phyloP scores from a whole-genome alignment of 2,329 filamentous ascomycete species.

The Dothistroma pini region DNA sequence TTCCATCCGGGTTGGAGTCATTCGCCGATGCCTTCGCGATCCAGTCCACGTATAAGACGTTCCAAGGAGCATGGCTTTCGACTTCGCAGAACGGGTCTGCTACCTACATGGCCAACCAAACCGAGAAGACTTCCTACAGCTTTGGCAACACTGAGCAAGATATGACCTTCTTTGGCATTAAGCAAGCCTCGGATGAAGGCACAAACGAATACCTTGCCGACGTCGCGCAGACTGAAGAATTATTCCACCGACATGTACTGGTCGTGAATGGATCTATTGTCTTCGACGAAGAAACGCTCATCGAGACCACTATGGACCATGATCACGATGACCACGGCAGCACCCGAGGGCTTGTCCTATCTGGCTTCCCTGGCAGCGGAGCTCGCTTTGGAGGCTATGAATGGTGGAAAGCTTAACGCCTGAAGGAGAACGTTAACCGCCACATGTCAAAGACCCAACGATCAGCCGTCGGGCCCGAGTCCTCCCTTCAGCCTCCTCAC shows the following conservation, averaged over 20 bases:
- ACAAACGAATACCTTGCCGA: conserved; percentile 11
- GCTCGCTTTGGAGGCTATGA: conserved; percentile 6
- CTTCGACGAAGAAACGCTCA: conserved; percentile 44
- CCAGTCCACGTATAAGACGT: conserved; percentile 12
- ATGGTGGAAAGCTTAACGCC: conserved; percentile 1
- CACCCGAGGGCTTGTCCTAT: conserved; percentile 11
- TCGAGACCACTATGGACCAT: conserved; percentile 15
- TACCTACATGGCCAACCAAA: conserved; percentile 48
- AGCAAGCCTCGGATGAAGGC: background rate
- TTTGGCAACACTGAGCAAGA: conserved; percentile 56
- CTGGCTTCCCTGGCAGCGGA: conserved; percentile 22
- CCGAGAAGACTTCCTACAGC: conserved; percentile 48
- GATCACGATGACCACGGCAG: conserved; percentile 4
- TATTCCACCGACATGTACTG: conserved; percentile 57
- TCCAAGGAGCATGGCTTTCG: conserved; percentile 41
- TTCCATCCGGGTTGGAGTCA: conserved; percentile 59
- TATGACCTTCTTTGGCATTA: conserved; percentile 52
- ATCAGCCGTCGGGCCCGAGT: conserved; percentile 2
- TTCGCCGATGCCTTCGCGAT: conserved; percentile 38
- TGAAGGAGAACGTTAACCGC: conserved; percentile 15
- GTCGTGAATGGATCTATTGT: conserved; percentile 54
- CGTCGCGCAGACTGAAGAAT: conserved; percentile 34
- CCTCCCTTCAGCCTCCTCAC: conserved; percentile 5
- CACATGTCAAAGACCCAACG: background rate
- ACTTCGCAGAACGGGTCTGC: conserved; percentile 59